These are phyloP conservation scores for Plasmodium chabaudi DNA, from an alignment of 169 alveolate species.

Conservation along the genomic window DNA sequence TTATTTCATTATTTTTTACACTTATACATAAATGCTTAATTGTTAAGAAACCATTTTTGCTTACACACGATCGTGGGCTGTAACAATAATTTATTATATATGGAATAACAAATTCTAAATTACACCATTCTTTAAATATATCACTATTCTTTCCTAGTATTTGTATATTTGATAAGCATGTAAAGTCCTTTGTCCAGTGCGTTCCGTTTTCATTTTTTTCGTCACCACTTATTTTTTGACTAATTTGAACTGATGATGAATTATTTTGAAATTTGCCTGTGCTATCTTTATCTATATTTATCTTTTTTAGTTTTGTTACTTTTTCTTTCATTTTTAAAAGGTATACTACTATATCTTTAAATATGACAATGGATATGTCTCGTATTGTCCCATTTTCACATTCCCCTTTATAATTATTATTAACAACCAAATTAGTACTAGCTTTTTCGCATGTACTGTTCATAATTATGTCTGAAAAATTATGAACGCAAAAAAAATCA, in stretches of 20 bases:
- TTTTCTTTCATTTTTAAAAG: conserved; percentile 7
- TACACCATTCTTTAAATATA: conserved; percentile 24
- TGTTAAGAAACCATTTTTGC: conserved; percentile 62
- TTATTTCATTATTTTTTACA: conserved; percentile 4
- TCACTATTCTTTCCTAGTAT: conserved; percentile 28
- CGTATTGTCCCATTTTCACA: not conserved
- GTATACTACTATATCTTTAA: conserved; percentile 48
- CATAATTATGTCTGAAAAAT: not conserved
- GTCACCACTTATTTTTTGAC: not conserved
- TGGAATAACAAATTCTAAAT: conserved; percentile 21
- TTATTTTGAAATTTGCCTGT: not conserved
- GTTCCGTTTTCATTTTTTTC: not conserved
- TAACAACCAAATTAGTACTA: not conserved
- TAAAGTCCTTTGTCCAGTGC: conserved; percentile 44
- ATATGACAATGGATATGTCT: conserved; percentile 11
- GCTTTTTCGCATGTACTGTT: not conserved
- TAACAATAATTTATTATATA: conserved; percentile 36
- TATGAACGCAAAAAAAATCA: not conserved
- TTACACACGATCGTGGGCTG: conserved; percentile 44
- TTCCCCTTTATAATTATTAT: not conserved
- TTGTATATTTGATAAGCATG: conserved; percentile 26
- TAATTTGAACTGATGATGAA: not conserved
- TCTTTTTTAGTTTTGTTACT: conserved; percentile 7
- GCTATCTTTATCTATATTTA: not conserved
- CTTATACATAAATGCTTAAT: conserved; percentile 63